Evolutionary conservation across 768 basidiomycete species (phyloP).

Genomic region (Collybia mongolica): DNA sequence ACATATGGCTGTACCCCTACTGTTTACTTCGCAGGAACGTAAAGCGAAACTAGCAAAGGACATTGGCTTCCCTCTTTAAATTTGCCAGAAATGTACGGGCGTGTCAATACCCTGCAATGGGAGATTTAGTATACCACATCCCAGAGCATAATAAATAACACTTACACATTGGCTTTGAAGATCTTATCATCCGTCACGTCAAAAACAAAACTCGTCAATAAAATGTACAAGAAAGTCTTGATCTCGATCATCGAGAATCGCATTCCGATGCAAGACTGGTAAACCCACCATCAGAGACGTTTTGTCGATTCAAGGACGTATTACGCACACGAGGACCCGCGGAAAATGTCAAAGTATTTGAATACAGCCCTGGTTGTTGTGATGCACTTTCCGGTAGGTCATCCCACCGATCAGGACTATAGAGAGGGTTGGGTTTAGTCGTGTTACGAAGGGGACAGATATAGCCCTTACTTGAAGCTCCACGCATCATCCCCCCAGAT

Average conservation of each 20-base stretch:
- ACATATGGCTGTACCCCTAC: too few species aligned
- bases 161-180: conserved; percentile 63
- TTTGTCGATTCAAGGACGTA: neutral
- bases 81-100: conserved; percentile 58
- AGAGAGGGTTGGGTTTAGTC: neutral
- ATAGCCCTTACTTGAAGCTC: conserved; percentile 65
- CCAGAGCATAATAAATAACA: conserved; percentile 2
- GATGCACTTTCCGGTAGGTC: conserved; percentile 66
- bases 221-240: conserved; percentile 70
- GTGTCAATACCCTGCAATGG: conserved; percentile 53
- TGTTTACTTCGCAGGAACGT: conserved; percentile 6
- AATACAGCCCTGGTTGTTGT: conserved; percentile 70
- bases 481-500: conserved; percentile 84
- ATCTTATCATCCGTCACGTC: conserved; percentile 51
- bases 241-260: conserved; percentile 84
- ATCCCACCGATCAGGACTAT: conserved; percentile 82
- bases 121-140: neutral
- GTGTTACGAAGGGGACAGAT: neutral
- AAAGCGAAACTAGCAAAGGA: conserved; percentile 51
- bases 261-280: conserved; percentile 79
- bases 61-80: conserved; percentile 61
- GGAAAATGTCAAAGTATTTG: conserved; percentile 74
- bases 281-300: conserved; percentile 2
- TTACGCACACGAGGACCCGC: conserved; percentile 73
- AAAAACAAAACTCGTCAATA: conserved; percentile 69